A percentile compares a stretch with the other conserved stretches of the same genome.
These are phyloP conservation scores for Apiospora pterosperma DNA, from an alignment of 2,329 filamentous ascomycete species.

Conservation along the genomic window DNA sequence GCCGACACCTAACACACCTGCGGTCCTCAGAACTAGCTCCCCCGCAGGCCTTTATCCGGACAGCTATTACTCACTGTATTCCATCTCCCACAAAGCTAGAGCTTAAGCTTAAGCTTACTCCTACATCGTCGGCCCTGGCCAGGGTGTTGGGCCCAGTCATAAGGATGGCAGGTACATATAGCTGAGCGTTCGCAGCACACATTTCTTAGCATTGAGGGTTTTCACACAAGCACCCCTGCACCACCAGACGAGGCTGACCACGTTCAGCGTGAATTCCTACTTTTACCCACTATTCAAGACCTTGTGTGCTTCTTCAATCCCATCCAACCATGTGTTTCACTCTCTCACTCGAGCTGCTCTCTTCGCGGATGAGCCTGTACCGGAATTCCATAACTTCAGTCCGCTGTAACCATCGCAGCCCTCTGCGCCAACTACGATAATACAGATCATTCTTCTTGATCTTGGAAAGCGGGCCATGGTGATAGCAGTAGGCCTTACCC, in stretches of 20 bases:
- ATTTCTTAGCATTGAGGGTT: not conserved
- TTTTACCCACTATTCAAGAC: too few relatives aligned
- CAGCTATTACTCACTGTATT: not conserved
- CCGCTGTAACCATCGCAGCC: not conserved
- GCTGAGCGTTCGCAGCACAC: not conserved
- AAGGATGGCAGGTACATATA: not conserved
- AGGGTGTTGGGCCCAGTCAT: not conserved
- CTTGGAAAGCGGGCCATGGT: not conserved
- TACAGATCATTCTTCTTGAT: too few relatives aligned
- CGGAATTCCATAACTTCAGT: not conserved
- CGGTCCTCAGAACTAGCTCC: not conserved
- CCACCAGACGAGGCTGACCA: too few relatives aligned
- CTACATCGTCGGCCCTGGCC: not conserved
- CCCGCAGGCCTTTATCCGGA: not conserved
- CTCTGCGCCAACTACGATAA: not conserved
- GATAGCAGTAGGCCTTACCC: not conserved
- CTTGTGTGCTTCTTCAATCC: too few relatives aligned
- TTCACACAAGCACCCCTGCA: not conserved
- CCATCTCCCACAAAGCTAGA: not conserved
- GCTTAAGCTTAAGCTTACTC: not conserved
- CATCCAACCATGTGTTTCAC: not conserved
- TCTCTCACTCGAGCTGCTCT: not conserved
- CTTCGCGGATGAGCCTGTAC: not conserved
- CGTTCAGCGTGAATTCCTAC: too few relatives aligned
- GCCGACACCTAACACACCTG: too few relatives aligned